Base-by-base conservation (phyloP, 2,329 filamentous ascomycete species). In the Cercospora zeina region DNA sequence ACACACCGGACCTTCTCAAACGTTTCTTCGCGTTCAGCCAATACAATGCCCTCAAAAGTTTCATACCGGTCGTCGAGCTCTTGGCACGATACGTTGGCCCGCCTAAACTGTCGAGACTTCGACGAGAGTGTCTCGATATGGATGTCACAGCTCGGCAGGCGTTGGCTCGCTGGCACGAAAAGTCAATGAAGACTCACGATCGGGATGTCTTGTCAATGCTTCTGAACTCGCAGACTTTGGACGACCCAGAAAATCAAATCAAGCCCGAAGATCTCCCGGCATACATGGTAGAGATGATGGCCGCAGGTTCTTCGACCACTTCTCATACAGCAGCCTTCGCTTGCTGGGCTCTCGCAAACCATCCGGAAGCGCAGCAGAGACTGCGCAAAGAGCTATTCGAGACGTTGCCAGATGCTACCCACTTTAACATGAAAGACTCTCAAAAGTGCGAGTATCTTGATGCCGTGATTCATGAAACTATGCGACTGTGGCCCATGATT, bases 231-330 rank as follows among this genome's bases (percentile, higher is more conserved):
- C 21, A 50, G 16, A 50, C 47, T n/a, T 50, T 31, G 47, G 47
- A 50, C 4, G 47, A 50, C 4, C 47, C 47, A n/a, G 47, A 50
- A 16, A 50, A 50, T 31, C 21, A 21, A 10, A 50, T 50, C 13
- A 50, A 31, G 2, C 47, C 47, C 13, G 21, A 62, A 24, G 56
- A 67, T 19, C 59, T 67, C 55, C 63, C 65, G 16, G 63, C 63
- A 10, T 67, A 65, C 49, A 65, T 67, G 65, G 65, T 67, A 24
- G 65, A 67, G 58, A 67, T 67, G 65, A 45, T 65, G 42, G 65
- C 65, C 6, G 64, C 64, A 1, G 64, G 64, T 8, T 59, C 53
- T 36, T 65, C 62, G 3, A 66, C 64, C 14, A 66, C 64, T 9
- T 65, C 62, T 14, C 64, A 66, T 37, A 65, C 64, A 27, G 62